Evolutionary conservation across 345 rosid species (phyloP), one percentile per base, ranked within the genome.

Genomic region (Litchi chinensis): DNA sequence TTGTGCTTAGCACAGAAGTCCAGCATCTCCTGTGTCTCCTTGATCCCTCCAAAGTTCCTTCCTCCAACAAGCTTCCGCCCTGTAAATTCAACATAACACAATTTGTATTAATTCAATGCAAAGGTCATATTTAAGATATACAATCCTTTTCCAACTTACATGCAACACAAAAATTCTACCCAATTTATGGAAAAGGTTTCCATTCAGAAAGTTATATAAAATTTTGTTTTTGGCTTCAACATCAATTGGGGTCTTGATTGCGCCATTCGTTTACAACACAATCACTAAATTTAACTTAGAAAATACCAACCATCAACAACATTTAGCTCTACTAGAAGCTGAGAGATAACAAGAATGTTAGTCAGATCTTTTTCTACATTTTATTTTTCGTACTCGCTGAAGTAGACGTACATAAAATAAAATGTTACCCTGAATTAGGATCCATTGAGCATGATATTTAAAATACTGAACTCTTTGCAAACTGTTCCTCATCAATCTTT

Each of bases 1-100:
- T 86, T 88, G 73, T 91, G 97, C 87, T 93, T 84, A 44, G 93
- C 98, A 48, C 98, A 95, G 65, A 95, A 95, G 75, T 91, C 95
- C 56, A 91, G 86, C 98, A 93, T 94, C 89, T 94, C 97, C 71
- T 91, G 95, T 0, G 95, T 94, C 86, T 94, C 98, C 71, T 90
- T 88, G 72, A 93, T 88, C 77, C 96, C 95, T 76, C 97, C 97
- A 10, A 88, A 6, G 68, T 91, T 87, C 82, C 97, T 92, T 79
- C 97, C 98, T 37, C 97, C 95, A 32, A 94, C 79, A 77, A 94
- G 93, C 87, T 86, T 92, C 74, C 97, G 71, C 72, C 94, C 98
- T 94, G 67, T 43, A 59, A 78, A 2, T 48, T 70, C 6, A 0
- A 50, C 13, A 68, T n/a, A 54, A 0, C 10, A 59, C 6, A 21